These are phyloP conservation scores for Carallia pectinifolia DNA, from an alignment of 345 rosid genomes.

Conservation along the genomic window DNA sequence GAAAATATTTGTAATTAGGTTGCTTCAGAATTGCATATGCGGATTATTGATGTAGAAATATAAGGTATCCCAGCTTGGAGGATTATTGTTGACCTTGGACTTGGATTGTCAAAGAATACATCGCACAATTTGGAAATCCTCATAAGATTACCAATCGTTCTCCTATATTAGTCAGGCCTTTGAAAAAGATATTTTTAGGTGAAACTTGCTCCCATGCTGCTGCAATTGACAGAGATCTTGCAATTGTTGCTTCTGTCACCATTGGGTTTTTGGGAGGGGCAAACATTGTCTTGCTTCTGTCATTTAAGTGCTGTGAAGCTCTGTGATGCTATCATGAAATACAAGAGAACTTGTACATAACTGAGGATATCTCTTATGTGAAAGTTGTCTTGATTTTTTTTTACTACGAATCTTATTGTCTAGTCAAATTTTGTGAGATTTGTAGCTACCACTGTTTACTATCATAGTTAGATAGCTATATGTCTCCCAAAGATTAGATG, in stretches of 20 bases:
- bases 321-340: slow-evolving; percentile 68
- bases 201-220: slow-evolving; percentile 58
- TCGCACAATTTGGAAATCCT: slow-evolving; percentile 75
- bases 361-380: no score
- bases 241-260: slow-evolving; percentile 70
- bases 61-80: slow-evolving; percentile 91
- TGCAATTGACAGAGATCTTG: slow-evolving; percentile 79
- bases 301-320: slow-evolving; percentile 61
- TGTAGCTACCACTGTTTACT: no score
- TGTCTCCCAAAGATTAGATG: no score
- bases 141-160: slow-evolving; percentile 50
- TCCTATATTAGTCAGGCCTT: slow-evolving; percentile 77
- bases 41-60: slow-evolving; percentile 62
- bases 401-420: no score
- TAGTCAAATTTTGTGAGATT: no score
- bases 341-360: slow-evolving; percentile 10
- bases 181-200: slow-evolving; percentile 83
- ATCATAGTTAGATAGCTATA: no score
- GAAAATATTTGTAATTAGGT: slow-evolving; percentile 49
- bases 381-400: no score
- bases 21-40: slow-evolving; percentile 59
- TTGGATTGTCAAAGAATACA: slow-evolving; percentile 81
- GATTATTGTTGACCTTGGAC: slow-evolving; percentile 81
- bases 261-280: slow-evolving; percentile 73
- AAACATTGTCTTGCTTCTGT: slow-evolving; percentile 45